phyloP scores from a whole-genome alignment of 441 rosid species.

The Gossypium gossypioides region DNA sequence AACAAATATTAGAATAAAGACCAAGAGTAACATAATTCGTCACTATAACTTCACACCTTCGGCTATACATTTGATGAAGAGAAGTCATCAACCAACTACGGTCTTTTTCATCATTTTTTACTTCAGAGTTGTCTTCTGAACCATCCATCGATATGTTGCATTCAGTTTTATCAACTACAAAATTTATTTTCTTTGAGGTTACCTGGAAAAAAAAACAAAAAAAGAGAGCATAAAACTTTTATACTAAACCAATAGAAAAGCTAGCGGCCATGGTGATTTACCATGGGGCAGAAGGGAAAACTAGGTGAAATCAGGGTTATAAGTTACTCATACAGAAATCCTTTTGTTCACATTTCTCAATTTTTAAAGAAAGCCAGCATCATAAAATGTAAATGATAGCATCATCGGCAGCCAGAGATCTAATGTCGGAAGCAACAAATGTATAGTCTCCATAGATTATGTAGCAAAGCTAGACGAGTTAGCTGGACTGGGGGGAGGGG shows the following conservation, averaged over 20 bases:
- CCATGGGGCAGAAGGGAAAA: background rate
- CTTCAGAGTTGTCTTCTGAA: conserved; percentile 38
- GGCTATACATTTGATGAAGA: conserved; percentile 93
- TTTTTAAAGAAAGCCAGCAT: conserved; percentile 6
- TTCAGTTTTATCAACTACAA: conserved; percentile 64
- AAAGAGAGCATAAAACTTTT: background rate
- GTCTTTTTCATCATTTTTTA: conserved; percentile 60
- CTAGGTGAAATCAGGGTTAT: background rate
- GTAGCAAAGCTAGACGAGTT: conserved; percentile 5
- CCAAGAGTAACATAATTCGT: background rate
- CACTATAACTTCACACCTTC: conserved; percentile 53
- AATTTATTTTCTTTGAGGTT: conserved; percentile 83
- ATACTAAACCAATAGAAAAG: conserved; percentile 9
- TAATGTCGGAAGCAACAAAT: background rate
- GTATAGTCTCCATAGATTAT: background rate
- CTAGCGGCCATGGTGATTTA: background rate
- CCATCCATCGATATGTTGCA: conserved; percentile 31
- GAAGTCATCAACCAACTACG: conserved; percentile 84
- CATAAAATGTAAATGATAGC: background rate
- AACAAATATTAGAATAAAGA: conserved; percentile 9
- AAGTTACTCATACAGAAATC: background rate
- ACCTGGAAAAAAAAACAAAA: conserved; percentile 39
- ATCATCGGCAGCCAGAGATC: background rate
- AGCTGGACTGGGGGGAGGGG: background rate
- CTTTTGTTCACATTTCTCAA: background rate